Conservation (phyloP, 108 stramenopile genomes). For the Mediolabrus comicus region DNA sequence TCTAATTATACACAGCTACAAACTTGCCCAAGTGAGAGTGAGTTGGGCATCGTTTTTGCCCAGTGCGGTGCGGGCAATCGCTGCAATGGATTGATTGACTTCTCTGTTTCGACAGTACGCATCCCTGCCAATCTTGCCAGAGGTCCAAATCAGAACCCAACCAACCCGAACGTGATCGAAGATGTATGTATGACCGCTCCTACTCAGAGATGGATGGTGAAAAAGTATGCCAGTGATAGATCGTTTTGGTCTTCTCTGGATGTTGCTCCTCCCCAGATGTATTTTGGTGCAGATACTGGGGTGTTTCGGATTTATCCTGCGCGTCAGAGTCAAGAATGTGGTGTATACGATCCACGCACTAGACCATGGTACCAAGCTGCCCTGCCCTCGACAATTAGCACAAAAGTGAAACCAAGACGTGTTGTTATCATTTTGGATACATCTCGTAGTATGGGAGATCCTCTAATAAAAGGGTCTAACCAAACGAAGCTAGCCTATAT, state of each 20-base stretch:
- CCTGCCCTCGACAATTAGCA: slow-evolving; percentile 28
- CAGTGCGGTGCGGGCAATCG: slow-evolving; percentile 22
- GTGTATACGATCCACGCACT: slow-evolving; percentile 54
- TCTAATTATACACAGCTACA: slow-evolving; percentile 21
- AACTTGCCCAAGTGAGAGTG: slow-evolving; percentile 14
- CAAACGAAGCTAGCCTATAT: slow-evolving; percentile 25
- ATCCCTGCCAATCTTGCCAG: slow-evolving; percentile 11
- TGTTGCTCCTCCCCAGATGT: slow-evolving; percentile 44
- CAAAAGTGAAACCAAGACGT: slow-evolving; percentile 23
- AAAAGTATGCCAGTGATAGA: slow-evolving; percentile 27
- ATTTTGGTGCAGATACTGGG: slow-evolving; percentile 54
- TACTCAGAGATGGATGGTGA: slow-evolving; percentile 36
- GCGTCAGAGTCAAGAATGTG: slow-evolving; percentile 37
- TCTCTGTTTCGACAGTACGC: slow-evolving; percentile 20
- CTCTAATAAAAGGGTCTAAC: slow-evolving; percentile 5
- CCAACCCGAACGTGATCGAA: slow-evolving; percentile 30
- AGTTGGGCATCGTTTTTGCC: slow-evolving; percentile 24
- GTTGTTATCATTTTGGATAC: slow-evolving; percentile 43
- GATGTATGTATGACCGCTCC: slow-evolving; percentile 24
- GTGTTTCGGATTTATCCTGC: slow-evolving; percentile 63
- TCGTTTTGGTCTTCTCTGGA: slow-evolving; percentile 30
- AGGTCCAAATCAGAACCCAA: slow-evolving; percentile 26
- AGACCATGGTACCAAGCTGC: slow-evolving; percentile 76
- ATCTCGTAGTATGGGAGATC: slow-evolving; percentile 31
- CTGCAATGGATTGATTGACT: slow-evolving; percentile 39